Percentiles rank a stretch among this genome's conserved stretches.
Conservation (phyloP, 345 rosid species). For the Passiflora organensis region DNA sequence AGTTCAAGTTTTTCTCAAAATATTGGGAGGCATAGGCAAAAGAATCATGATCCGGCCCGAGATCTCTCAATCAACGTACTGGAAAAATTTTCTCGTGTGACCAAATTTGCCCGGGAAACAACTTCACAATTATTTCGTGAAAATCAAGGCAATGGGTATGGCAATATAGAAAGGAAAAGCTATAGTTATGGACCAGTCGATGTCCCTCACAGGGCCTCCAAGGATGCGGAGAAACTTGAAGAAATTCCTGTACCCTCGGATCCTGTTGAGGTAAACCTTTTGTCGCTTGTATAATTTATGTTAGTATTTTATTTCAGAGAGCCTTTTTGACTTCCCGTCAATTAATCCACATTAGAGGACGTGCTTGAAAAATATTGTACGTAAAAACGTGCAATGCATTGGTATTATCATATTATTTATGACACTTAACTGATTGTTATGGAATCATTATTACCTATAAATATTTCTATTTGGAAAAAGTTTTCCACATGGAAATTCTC, state of each 20-base stretch:
- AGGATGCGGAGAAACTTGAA: constrained; percentile 37
- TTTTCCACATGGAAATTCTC: no score
- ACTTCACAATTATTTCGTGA: constrained; percentile 83
- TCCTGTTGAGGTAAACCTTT: constrained; percentile 72
- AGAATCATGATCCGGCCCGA: constrained; percentile 77
- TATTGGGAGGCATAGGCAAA: constrained; percentile 51
- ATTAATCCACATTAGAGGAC: not conserved
- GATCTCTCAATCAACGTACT: constrained; percentile 84
- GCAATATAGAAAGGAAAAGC: constrained; percentile 52
- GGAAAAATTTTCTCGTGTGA: constrained; percentile 91
- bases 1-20: constrained; percentile 37
- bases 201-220: constrained; percentile 31
- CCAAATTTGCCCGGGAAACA: constrained; percentile 90
- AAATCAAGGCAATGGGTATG: constrained; percentile 51
- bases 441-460: no score
- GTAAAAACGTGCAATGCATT: no score
- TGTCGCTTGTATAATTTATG: not conserved
- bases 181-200: constrained; percentile 35
- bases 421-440: no score
- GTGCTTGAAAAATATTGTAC: no score
- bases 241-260: constrained; percentile 54
- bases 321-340: not conserved
- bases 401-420: no score
- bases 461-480: no score
- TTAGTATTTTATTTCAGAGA: not conserved